These are phyloP conservation scores for Helenozyma rhizophorensis DNA, from an alignment of 805 yeast species.

Conservation along the genomic window DNA sequence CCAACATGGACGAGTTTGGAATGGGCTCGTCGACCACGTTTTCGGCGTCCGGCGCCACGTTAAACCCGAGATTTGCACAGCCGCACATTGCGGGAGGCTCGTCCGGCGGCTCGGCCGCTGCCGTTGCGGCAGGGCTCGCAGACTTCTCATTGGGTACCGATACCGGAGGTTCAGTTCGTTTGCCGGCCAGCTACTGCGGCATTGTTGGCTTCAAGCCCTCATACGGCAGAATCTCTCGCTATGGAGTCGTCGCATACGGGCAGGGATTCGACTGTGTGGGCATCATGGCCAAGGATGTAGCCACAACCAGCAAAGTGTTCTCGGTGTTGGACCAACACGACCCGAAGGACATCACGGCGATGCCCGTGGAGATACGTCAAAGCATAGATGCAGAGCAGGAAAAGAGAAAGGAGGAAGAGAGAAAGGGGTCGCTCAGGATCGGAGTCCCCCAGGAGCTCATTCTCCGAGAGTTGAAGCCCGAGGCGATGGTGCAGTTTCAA, in stretches of 20 bases:
- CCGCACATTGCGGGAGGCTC: constrained; percentile 72
- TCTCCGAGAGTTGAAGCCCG: constrained; percentile 48
- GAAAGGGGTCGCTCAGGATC: constrained; percentile 39
- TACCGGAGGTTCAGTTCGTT: constrained; percentile 93
- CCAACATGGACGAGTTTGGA: constrained; percentile 95
- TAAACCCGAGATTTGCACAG: constrained; percentile 41
- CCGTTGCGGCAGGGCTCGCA: constrained; percentile 68
- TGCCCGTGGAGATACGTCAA: constrained; percentile 34
- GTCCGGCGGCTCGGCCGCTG: constrained; percentile 94
- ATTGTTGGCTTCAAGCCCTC: constrained; percentile 88
- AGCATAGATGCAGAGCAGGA: constrained; percentile 10
- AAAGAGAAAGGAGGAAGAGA: constrained; percentile 1
- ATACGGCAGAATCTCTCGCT: constrained; percentile 85
- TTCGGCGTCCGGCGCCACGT: constrained; percentile 52
- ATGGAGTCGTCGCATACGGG: constrained; percentile 91
- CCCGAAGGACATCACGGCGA: constrained; percentile 73
- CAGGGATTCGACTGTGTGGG: constrained; percentile 96
- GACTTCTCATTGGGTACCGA: constrained; percentile 89
- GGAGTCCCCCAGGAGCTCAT: constrained; percentile 75
- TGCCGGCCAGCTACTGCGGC: constrained; percentile 87
- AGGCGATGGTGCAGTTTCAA: constrained; percentile 46
- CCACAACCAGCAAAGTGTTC: constrained; percentile 46
- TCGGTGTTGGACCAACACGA: constrained; percentile 57
- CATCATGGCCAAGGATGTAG: constrained; percentile 52
- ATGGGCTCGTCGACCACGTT: constrained; percentile 80